A percentile compares a stretch with the other conserved stretches of the same genome.
phyloP scores from a whole-genome alignment of 1,139 yeast species.

The Nakaseomyces kungkrabaensis region DNA sequence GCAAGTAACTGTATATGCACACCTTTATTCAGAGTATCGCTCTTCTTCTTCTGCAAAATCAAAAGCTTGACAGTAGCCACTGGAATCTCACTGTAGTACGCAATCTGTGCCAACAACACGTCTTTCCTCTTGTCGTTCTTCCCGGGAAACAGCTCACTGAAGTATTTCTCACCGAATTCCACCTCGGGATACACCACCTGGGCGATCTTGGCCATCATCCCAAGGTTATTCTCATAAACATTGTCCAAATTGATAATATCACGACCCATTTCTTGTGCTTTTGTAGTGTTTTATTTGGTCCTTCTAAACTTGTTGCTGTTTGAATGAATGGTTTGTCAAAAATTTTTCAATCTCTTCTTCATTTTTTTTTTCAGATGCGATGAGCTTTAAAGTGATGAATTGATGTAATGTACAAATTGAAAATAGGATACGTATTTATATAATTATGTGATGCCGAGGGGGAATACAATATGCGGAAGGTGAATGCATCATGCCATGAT shows the following conservation, averaged over 20 bases:
- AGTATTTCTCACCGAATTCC: conserved; percentile 11
- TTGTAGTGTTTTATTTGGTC: too few species aligned
- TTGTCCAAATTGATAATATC: conserved; percentile 18
- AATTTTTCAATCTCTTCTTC: too few species aligned
- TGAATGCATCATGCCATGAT: too few species aligned
- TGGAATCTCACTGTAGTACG: conserved; percentile 58
- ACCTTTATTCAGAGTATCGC: conserved; percentile 35
- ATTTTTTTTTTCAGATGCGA: too few species aligned
- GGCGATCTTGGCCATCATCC: conserved; percentile 10
- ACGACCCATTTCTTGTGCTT: conserved; percentile 12
- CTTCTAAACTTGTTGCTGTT: too few species aligned
- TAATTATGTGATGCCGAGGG: too few species aligned
- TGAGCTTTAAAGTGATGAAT: too few species aligned
- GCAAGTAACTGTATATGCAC: conserved; percentile 57
- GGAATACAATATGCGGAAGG: too few species aligned
- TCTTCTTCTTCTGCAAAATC: conserved; percentile 24
- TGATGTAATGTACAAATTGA: too few species aligned
- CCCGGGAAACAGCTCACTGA: conserved; percentile 13
- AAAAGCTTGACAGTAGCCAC: conserved; percentile 60
- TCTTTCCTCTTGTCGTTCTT: conserved; percentile 8
- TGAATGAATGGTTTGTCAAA: too few species aligned
- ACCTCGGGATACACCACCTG: conserved; percentile 4
- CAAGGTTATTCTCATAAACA: conserved; percentile 22
- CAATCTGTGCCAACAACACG: conserved; percentile 27
- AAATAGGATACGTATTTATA: neutral